These are phyloP conservation scores for Populus hybrid DNA, from an alignment of 441 rosid genomes.

Conservation along the genomic window DNA sequence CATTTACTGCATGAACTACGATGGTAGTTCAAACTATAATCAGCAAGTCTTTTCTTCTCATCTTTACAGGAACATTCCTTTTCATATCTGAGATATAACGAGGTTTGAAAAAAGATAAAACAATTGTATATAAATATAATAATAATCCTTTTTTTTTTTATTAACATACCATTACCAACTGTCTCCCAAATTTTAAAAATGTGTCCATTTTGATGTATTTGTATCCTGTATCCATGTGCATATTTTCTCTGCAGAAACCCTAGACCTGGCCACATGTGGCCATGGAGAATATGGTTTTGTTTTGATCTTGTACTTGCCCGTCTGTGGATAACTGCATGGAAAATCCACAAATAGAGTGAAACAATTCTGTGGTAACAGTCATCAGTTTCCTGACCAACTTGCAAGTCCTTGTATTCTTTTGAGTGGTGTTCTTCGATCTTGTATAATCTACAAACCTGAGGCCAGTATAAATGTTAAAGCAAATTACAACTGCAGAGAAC, in stretches of 20 bases:
- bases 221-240: not conserved
- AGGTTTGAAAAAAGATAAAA: too few relatives aligned
- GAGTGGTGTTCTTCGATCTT: not conserved
- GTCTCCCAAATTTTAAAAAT: too few relatives aligned
- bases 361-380: not conserved
- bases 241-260: not conserved
- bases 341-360: not conserved
- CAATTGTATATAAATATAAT: too few relatives aligned
- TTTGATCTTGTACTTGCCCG: not conserved
- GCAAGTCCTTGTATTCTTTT: not conserved
- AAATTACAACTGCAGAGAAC: not conserved
- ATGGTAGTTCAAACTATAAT: not conserved
- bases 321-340: not conserved
- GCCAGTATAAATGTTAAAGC: not conserved
- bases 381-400: not conserved
- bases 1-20: not conserved
- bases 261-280: not conserved
- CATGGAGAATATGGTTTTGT: not conserved
- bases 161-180: too few relatives aligned
- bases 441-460: not conserved
- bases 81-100: too few relatives aligned
- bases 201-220: not conserved
- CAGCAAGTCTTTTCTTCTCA: not conserved
- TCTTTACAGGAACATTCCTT: not conserved
- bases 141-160: too few relatives aligned